Evolutionary conservation across 1,139 yeast genomes (phyloP).

Genomic region (Geotrichum carabidarum): DNA sequence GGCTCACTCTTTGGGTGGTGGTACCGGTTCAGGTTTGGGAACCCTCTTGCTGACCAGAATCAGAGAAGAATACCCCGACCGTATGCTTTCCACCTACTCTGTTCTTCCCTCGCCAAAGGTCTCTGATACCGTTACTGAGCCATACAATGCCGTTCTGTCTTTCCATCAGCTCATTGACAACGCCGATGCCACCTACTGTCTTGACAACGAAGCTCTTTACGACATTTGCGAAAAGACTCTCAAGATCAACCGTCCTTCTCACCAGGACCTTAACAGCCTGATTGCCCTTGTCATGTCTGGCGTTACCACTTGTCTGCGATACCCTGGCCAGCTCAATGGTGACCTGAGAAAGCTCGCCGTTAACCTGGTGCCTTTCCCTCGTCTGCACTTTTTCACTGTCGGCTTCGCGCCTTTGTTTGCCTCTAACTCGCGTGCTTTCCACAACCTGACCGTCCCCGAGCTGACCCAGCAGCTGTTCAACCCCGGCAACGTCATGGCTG

Average conservation of each 20-base stretch:
- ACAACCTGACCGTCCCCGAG: constrained; percentile 42
- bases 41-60: constrained; percentile 41
- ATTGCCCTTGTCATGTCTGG: constrained; percentile 46
- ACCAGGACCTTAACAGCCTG: constrained; percentile 41
- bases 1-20: constrained; percentile 47
- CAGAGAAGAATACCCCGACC: constrained; percentile 44
- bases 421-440: constrained; percentile 39
- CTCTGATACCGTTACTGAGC: constrained; percentile 45
- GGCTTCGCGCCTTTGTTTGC: constrained; percentile 45
- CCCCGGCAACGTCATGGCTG: constrained; percentile 45
- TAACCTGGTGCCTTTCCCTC: constrained; percentile 46
- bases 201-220: constrained; percentile 46
- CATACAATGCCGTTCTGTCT: constrained; percentile 43
- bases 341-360: constrained; percentile 46
- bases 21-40: constrained; percentile 47
- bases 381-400: constrained; percentile 45
- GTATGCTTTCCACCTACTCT: constrained; percentile 46
- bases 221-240: constrained; percentile 43
- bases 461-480: constrained; percentile 45
- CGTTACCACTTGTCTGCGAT: constrained; percentile 44
- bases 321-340: constrained; percentile 47
- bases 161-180: constrained; percentile 44
- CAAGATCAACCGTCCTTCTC: constrained; percentile 40
- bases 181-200: constrained; percentile 44
- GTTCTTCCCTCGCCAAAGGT: constrained; percentile 45